Evolutionary conservation across 768 basidiomycete genomes (phyloP), one percentile per base, ranked within the genome.

Genomic region (Mycena polygramma): DNA sequence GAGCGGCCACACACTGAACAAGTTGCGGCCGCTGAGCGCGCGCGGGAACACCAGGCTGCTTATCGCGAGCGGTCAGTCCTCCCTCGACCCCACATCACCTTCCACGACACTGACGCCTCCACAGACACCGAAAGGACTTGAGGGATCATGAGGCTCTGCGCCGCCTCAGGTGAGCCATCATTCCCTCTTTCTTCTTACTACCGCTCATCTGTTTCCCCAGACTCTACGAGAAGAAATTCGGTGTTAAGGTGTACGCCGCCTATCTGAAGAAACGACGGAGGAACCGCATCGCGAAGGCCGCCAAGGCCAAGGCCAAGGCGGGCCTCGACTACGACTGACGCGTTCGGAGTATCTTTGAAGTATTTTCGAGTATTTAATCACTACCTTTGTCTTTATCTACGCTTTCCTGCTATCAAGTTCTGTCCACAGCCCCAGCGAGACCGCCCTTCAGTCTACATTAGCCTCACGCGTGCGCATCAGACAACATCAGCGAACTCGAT

Each of bases 11-110:
- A 19, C 1, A 36, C 37, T 5, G 64, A 57, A 26, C 64, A 66
- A 26, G 36, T 9, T 0, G 4, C 2, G 2, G 53, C 35, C 0
- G 63, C 63, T 11, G n/a, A 48, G 7, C 48, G 64, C 46, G 17
- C n/a, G 4, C 55, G 53, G 1, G 24, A 17, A 0, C 19, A 57
- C 19, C 64, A 66, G 24, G 64, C 64, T 2, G 43, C 55, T 4
- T 66, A 66, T 13, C 64, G 48, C 19, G 57, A 58, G 20, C 57
- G 26, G 63, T 45, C 17, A 22, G 57, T 46, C 7, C 4, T 22
- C 14, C 9, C 37, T 7, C 20, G 20, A 17, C 6, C 10, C 39
- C 39, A 7, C 13, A 7, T 39, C 13, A 7, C 39, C 13, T n/a
- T n/a, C n/a, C n/a, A n/a, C n/a, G n/a, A n/a, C n/a, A n/a, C n/a